phyloP scores from a whole-genome alignment of 129 eudicot species.

The Flaveria ramosissima region DNA sequence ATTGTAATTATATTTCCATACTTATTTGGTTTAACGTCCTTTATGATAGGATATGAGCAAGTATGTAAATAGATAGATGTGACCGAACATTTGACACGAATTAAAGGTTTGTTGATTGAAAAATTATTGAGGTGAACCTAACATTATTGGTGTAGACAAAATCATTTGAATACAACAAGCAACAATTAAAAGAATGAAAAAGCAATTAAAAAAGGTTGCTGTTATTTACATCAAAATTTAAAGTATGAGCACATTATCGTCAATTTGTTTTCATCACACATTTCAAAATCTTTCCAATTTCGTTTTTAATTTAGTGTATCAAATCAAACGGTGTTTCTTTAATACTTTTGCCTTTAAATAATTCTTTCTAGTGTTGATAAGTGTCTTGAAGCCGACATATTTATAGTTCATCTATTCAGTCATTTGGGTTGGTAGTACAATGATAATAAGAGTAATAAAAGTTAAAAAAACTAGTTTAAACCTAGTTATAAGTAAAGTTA shows the following conservation, averaged over 20 bases:
- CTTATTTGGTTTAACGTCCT: neutral
- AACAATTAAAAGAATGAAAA: slow-evolving; percentile 24
- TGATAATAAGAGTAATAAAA: too few species aligned
- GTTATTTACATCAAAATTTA: slow-evolving; percentile 14
- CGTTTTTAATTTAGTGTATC: neutral
- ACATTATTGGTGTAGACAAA: slow-evolving; percentile 30
- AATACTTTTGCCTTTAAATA: neutral
- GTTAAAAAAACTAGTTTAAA: too few species aligned
- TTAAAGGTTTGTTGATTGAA: slow-evolving; percentile 10
- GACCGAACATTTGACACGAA: slow-evolving; percentile 13
- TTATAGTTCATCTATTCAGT: too few species aligned
- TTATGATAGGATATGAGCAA: neutral
- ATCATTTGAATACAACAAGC: slow-evolving; percentile 40
- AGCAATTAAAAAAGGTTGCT: slow-evolving; percentile 12
- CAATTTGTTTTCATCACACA: neutral
- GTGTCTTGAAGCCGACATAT: too few species aligned
- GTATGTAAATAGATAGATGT: neutral
- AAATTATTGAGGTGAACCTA: slow-evolving; percentile 24
- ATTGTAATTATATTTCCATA: too few species aligned
- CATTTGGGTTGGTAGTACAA: too few species aligned
- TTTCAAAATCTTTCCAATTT: neutral
- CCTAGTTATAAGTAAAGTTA: too few species aligned
- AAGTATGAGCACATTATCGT: slow-evolving; percentile 24
- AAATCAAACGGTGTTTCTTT: neutral
- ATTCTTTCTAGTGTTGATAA: neutral